Evolutionary conservation across 1,284 basidiomycete species (phyloP), one percentile per base, ranked within the genome.

Genomic region (Pholiota adiposa): DNA sequence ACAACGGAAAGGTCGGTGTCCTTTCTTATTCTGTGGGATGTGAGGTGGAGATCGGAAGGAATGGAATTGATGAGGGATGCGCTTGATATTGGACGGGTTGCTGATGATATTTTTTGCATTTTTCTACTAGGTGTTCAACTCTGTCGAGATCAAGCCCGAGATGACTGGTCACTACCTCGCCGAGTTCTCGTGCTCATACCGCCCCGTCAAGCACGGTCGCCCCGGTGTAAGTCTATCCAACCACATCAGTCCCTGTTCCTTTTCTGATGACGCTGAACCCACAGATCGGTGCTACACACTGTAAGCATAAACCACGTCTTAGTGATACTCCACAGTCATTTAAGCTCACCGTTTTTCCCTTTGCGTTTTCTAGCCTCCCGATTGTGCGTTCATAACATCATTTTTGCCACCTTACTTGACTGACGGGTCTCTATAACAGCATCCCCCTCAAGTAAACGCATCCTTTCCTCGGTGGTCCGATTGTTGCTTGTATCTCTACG

Each of bases 111-210:
- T 9, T 55, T 54, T 23, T 57, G n/a, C n/a, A n/a, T 14, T 25
- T 56, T 33, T n/a, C 12, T 18, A 38, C 23, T 52, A 94, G 91
- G 90, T 93, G 65, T 97, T 96, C 87, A 96, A 94, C 85, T 90
- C 93, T 53, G 94, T 98, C 65, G 96, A 98, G 83, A 96, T 99
- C 86, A 99, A 97, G 86, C 96, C 97, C 70, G 97, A 99, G 82
- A 98, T 98, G 97, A 94, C 93, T 67, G 97, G 97, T 67, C 96
- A 97, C 88, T 99, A 99, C 86, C 95, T 99, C 72, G 96, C 85
- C 69, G 97, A 99, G 84, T 90, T 91, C 80, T 91, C 87, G 51
- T 92, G 92, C 82, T 96, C 95, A 67, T 99, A 98, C 93, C 89
- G 92, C 79, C 96, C 97, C 75, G 97, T 98, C 79, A 96, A 96